These are phyloP conservation scores for Bolboschoenoplectus hybrid DNA, from an alignment of 202 grass and related monocot genomes.

Conservation along the genomic window DNA sequence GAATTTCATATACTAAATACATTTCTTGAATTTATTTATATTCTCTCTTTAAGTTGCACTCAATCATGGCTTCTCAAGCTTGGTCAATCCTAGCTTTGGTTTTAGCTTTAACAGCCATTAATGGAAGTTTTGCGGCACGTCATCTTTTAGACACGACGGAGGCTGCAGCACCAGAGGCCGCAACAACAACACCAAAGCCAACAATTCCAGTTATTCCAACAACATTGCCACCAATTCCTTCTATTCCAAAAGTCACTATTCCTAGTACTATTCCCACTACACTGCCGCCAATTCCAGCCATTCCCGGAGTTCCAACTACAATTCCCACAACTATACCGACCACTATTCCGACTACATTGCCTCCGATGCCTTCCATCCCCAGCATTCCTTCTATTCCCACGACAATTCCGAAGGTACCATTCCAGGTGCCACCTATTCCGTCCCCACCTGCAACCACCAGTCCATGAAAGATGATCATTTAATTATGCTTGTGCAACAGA, in stretches of 20 bases:
- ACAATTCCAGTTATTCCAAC: constrained; percentile 39
- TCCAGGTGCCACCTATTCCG: constrained; percentile 57
- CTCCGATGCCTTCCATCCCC: constrained; percentile 19
- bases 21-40: neutral
- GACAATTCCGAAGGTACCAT: constrained; percentile 58
- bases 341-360: constrained; percentile 45
- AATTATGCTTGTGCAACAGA: constrained; percentile 29
- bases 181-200: constrained; percentile 3
- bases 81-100: constrained; percentile 48
- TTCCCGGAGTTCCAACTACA: constrained; percentile 31
- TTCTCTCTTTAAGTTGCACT: neutral
- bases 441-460: constrained; percentile 53
- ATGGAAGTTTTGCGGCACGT: constrained; percentile 53
- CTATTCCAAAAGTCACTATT: constrained; percentile 1
- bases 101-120: constrained; percentile 45
- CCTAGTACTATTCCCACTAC: constrained; percentile 31
- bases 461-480: constrained; percentile 53
- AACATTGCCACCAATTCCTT: constrained; percentile 44
- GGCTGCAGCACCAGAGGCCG: constrained; percentile 43
- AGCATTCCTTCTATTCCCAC: constrained; percentile 30
- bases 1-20: neutral
- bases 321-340: constrained; percentile 28
- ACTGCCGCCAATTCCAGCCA: constrained; percentile 39
- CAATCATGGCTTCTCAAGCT: constrained; percentile 47
- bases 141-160: constrained; percentile 53